Conservation (phyloP, 2,329 filamentous ascomycete species). For the Hypoxylon rubiginosum region DNA sequence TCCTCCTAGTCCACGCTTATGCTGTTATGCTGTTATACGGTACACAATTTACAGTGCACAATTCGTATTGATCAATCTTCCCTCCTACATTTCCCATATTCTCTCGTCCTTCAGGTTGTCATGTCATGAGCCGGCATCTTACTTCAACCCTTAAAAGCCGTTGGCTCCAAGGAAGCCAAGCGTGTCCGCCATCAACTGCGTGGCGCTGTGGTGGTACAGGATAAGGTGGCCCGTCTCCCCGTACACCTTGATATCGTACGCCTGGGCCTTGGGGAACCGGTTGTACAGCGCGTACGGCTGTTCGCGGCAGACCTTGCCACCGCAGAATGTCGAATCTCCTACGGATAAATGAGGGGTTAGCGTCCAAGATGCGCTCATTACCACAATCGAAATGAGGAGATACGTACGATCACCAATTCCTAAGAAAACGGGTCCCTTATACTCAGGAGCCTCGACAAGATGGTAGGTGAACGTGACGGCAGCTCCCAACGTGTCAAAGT, state of each 20-base stretch:
- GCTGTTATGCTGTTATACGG: neutral
- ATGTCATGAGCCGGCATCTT: neutral
- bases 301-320: slow-evolving; percentile 24
- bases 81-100: neutral
- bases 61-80: neutral
- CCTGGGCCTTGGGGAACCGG: slow-evolving; percentile 30
- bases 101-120: neutral
- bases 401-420: slow-evolving; percentile 32
- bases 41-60: neutral
- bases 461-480: slow-evolving; percentile 42
- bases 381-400: neutral
- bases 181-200: slow-evolving; percentile 20
- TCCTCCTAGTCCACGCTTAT: neutral
- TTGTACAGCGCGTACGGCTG: slow-evolving; percentile 35
- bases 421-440: slow-evolving; percentile 38
- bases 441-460: slow-evolving; percentile 33
- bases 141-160: slow-evolving; percentile 6
- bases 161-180: slow-evolving; percentile 28
- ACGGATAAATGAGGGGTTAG: neutral
- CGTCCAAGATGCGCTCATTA: neutral
- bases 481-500: slow-evolving; percentile 40
- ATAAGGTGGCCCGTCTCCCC: slow-evolving; percentile 35
- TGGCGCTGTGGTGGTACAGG: slow-evolving; percentile 32
- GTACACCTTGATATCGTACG: slow-evolving; percentile 33
- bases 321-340: slow-evolving; percentile 41